These are phyloP conservation scores for Babesia divergens DNA, from an alignment of 169 alveolate genomes.

Conservation along the genomic window DNA sequence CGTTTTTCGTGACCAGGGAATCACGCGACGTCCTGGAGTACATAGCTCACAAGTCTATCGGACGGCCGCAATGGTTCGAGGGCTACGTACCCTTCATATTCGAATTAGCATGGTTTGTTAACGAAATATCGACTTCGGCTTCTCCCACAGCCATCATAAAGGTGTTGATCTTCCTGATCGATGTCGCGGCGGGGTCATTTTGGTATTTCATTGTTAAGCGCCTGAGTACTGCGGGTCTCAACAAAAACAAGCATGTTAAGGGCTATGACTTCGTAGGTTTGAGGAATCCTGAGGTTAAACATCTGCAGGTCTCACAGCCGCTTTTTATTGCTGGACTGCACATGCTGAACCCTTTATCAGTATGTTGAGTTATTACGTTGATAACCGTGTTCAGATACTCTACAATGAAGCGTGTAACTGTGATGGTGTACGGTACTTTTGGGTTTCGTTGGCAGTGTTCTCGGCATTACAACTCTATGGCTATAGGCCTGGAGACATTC, in stretches of 20 bases:
- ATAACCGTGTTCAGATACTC: not conserved
- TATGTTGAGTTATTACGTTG: not conserved
- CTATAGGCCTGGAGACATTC: not conserved
- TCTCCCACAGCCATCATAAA: conserved; percentile 11
- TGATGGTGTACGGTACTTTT: conserved; percentile 12
- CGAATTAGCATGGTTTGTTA: conserved; percentile 4
- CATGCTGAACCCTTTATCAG: conserved; percentile 29
- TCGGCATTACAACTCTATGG: not conserved
- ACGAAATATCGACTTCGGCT: not conserved
- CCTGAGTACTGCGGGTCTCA: not conserved
- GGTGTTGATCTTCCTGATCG: conserved; percentile 14
- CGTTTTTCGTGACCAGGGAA: conserved; percentile 24
- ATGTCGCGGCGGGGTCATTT: conserved; percentile 22
- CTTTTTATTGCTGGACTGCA: conserved; percentile 3
- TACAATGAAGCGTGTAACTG: conserved; percentile 17
- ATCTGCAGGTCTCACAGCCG: conserved; percentile 1
- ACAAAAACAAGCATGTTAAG: conserved; percentile 4
- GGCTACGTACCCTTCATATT: not conserved
- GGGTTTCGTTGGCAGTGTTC: conserved; percentile 13
- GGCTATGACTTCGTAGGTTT: conserved; percentile 15
- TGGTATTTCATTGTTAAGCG: conserved; percentile 1
- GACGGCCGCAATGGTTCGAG: conserved; percentile 12
- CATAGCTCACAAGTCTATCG: conserved; percentile 10
- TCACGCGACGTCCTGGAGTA: conserved; percentile 52
- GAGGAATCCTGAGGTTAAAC: too few relatives aligned